Evolutionary conservation across 2,329 filamentous ascomycete species (phyloP).

Genomic region (Metarhizium rileyi): DNA sequence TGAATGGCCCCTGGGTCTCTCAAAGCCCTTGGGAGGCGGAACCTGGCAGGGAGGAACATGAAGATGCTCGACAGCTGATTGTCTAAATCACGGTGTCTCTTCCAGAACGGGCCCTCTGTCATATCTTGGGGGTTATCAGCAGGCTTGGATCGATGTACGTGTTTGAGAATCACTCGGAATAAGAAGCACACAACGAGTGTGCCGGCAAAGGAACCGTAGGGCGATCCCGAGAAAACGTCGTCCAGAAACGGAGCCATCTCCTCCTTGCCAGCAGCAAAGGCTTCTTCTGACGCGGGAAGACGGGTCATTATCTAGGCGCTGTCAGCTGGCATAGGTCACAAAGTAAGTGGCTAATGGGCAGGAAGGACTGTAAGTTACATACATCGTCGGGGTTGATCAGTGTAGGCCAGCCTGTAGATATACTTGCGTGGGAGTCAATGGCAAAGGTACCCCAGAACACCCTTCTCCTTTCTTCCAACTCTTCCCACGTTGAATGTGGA

Average conservation of each 20-base stretch:
- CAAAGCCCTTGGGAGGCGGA: slow-evolving; percentile 61
- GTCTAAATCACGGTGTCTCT: slow-evolving; percentile 72
- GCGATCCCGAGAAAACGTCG: slow-evolving; percentile 51
- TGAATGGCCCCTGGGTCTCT: slow-evolving; percentile 67
- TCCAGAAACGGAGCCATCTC: slow-evolving; percentile 54
- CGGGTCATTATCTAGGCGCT: slow-evolving; percentile 56
- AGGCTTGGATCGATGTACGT: slow-evolving; percentile 63
- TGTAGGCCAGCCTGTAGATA: slow-evolving; percentile 86
- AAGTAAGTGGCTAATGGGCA: neutral
- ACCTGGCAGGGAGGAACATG: slow-evolving; percentile 64
- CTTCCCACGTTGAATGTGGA: slow-evolving; percentile 70
- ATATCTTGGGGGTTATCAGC: slow-evolving; percentile 66
- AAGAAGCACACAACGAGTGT: slow-evolving; percentile 66
- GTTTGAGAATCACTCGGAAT: slow-evolving; percentile 72
- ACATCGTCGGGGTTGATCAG: slow-evolving; percentile 64
- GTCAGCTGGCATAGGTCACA: neutral
- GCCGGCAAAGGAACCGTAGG: slow-evolving; percentile 62
- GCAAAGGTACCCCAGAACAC: slow-evolving; percentile 82
- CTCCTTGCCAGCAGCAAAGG: slow-evolving; percentile 57
- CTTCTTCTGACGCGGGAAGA: slow-evolving; percentile 70
- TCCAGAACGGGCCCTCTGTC: slow-evolving; percentile 73
- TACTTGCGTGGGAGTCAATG: slow-evolving; percentile 74
- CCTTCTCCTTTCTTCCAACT: slow-evolving; percentile 64
- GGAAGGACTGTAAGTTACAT: slow-evolving; percentile 14
- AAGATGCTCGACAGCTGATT: slow-evolving; percentile 69